Evolutionary conservation across 2,329 filamentous ascomycete genomes (phyloP).

Genomic region (Fusarium nygamai): DNA sequence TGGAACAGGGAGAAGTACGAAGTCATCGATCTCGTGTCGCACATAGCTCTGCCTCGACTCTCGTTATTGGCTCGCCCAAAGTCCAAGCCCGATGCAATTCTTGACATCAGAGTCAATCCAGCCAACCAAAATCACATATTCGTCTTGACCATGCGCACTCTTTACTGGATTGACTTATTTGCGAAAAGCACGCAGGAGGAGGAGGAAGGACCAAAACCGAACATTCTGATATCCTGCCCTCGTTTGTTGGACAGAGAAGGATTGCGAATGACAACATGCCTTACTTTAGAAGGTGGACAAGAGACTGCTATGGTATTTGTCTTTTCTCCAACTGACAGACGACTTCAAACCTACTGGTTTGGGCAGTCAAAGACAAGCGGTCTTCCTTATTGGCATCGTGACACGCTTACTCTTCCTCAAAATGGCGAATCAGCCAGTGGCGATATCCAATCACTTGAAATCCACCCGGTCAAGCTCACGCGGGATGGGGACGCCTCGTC

Average conservation of each 20-base stretch:
- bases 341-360: slow-evolving; percentile 52
- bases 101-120: slow-evolving; percentile 65
- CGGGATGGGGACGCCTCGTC: not conserved
- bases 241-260: slow-evolving; percentile 43
- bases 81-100: slow-evolving; percentile 53
- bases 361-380: slow-evolving; percentile 28
- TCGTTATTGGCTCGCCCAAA: slow-evolving; percentile 41
- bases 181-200: slow-evolving; percentile 16
- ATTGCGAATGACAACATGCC: slow-evolving; percentile 46
- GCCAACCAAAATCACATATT: slow-evolving; percentile 61
- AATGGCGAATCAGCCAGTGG: not conserved
- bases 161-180: slow-evolving; percentile 61
- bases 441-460: slow-evolving; percentile 42
- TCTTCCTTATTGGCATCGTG: slow-evolving; percentile 52
- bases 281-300: slow-evolving; percentile 31
- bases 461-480: slow-evolving; percentile 43
- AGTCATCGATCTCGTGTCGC: slow-evolving; percentile 50
- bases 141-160: slow-evolving; percentile 64
- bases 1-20: slow-evolving; percentile 52
- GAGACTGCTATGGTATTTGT: slow-evolving; percentile 47
- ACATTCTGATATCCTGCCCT: slow-evolving; percentile 44
- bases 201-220: slow-evolving; percentile 19
- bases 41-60: slow-evolving; percentile 41
- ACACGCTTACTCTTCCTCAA: slow-evolving; percentile 44
- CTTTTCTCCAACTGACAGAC: slow-evolving; percentile 45